Base-by-base conservation (phyloP, 164 flowering plant species). In the Buxus sempervirens region DNA sequence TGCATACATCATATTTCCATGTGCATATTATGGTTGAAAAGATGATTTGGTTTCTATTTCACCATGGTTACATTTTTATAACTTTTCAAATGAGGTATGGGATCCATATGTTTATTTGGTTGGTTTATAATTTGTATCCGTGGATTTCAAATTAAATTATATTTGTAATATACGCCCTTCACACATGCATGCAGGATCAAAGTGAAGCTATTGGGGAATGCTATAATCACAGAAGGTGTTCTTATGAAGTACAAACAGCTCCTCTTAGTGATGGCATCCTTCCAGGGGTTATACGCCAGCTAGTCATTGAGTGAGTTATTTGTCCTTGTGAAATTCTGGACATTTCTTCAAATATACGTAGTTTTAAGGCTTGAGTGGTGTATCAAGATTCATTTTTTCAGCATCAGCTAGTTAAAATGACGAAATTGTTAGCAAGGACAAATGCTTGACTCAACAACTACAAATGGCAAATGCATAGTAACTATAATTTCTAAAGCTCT, bases 221-320 rank as follows among this genome's bases (percentile, higher is more conserved):
- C 45, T 57, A 14, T 61, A 75, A 68, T 71, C 38, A 26, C 28
- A 54, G 73, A 60, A 14, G 45, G 14, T 32, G 42, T 36, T 63
- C 79, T 63, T 80, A 78, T 72, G 96, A 90, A 83, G 83, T 92
- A 16, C 97, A 88, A 73, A 95, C 99, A n/a, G 94, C 97, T 72
- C 90, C 99, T 58, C 24, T 90, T 14, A 45, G 70, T 62, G 96
- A 86, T 70, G 93, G 97, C 74, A 84, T 92, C 58, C 97, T 95
- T 73, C 94, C 97, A 15, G 99, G 99, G 65, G 80, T 92, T 54
- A 74, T 89, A 36, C 90, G 96, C 27, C 87, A 90, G 75, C 60
- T 92, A 28, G 79, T 95, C 28, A 75, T 85, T 54, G 97, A 92
- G 99, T 95, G 79, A 74, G 89, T 76, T 42, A 55, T 41, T 60